Percentiles rank a stretch among this genome's conserved stretches.
phyloP scores from a whole-genome alignment of 208 protist genomes.

The Acanthamoeba royreba region DNA sequence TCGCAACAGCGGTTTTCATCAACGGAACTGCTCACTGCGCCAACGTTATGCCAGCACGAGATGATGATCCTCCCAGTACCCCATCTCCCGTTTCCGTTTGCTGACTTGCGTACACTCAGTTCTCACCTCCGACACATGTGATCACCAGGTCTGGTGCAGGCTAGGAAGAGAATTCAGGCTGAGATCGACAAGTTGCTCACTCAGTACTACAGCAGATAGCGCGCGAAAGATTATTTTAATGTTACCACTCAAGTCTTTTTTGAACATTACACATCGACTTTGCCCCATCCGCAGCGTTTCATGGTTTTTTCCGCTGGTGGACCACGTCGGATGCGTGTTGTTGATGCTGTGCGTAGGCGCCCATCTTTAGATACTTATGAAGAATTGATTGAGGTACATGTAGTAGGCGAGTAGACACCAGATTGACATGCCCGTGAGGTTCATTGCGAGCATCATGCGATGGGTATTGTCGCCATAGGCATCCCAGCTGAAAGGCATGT shows the following conservation, averaged over 20 bases:
- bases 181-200: slow-evolving; percentile 32
- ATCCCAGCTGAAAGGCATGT: slow-evolving; percentile 56
- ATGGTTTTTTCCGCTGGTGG: too few species aligned
- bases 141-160: not conserved
- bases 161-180: slow-evolving; percentile 26
- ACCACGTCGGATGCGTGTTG: too few species aligned
- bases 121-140: too few species aligned
- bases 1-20: slow-evolving; percentile 4
- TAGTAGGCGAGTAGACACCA: not conserved
- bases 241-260: too few species aligned
- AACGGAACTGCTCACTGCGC: slow-evolving; percentile 49
- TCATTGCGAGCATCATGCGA: not conserved
- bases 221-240: too few species aligned
- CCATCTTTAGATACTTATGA: not conserved
- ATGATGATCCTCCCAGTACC: slow-evolving; percentile 14
- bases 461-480: not conserved
- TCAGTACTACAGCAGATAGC: not conserved
- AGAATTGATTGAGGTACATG: not conserved
- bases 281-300: too few species aligned
- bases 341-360: too few species aligned
- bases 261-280: too few species aligned
- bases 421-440: not conserved
- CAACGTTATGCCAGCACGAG: not conserved
- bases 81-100: not conserved
- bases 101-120: not conserved